phyloP scores from a whole-genome alignment of 179 eudicot species.

The Heliamphora pulchella region DNA sequence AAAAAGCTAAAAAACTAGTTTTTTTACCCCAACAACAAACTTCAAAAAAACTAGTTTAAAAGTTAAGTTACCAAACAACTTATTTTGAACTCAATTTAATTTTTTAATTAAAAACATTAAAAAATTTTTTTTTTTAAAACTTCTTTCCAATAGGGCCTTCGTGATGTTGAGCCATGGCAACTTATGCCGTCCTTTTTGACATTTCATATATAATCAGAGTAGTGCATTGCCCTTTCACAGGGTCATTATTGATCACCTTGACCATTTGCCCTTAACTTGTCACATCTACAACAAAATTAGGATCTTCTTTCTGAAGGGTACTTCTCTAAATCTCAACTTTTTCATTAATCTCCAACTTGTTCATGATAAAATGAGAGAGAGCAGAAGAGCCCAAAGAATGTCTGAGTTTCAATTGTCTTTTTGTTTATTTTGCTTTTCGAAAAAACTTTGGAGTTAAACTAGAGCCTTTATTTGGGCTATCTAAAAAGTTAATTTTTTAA shows the following conservation, averaged over 20 bases:
- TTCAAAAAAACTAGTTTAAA: too few species aligned
- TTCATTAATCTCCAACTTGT: not conserved
- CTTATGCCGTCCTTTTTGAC: not conserved
- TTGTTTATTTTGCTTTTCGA: too few species aligned
- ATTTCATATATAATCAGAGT: not conserved
- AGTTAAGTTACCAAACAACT: too few species aligned
- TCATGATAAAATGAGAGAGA: not conserved
- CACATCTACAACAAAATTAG: not conserved
- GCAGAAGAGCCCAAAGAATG: not conserved
- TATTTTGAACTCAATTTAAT: too few species aligned
- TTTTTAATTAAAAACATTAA: too few species aligned
- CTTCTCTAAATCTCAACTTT: not conserved
- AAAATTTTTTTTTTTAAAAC: too few species aligned
- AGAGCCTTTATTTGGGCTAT: too few species aligned
- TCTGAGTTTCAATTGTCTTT: not conserved
- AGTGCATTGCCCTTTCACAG: not conserved
- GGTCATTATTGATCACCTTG: conserved; percentile 6
- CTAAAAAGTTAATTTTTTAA: too few species aligned
- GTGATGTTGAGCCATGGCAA: not conserved
- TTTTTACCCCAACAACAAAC: too few species aligned
- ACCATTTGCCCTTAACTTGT: not conserved
- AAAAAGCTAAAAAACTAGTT: too few species aligned
- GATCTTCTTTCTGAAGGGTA: not conserved
- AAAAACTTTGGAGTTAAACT: too few species aligned
- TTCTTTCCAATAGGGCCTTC: too few species aligned